Conservation (phyloP, 768 basidiomycete genomes). For the Xanthoconium stramineum region DNA sequence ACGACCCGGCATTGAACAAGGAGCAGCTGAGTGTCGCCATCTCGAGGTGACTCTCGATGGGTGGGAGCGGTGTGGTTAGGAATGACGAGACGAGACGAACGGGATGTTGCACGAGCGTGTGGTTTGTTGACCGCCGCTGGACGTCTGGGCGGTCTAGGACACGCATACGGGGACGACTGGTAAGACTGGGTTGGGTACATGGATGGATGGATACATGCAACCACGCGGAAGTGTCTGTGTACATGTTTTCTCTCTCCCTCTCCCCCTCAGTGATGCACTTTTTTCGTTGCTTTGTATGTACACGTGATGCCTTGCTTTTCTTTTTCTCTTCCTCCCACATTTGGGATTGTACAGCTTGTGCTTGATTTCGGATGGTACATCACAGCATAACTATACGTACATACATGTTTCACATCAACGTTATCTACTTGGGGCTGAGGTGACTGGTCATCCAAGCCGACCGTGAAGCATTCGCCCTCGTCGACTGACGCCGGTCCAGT, state of each 20-base stretch:
- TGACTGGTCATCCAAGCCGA: too few species aligned
- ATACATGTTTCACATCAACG: neutral
- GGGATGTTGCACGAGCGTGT: constrained; percentile 38
- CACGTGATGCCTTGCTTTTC: neutral
- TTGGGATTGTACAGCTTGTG: constrained; percentile 6
- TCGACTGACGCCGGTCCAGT: too few species aligned
- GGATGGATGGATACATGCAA: neutral
- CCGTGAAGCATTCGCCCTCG: too few species aligned
- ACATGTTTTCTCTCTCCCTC: neutral
- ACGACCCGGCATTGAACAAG: constrained; percentile 54
- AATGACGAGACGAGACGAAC: constrained; percentile 1
- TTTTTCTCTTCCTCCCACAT: neutral
- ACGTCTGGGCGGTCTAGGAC: neutral
- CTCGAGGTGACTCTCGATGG: constrained; percentile 21
- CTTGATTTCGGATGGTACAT: constrained; percentile 7
- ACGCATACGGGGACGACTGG: too few species aligned
- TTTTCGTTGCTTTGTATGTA: neutral
- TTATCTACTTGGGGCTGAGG: too few species aligned
- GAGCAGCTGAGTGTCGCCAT: constrained; percentile 37
- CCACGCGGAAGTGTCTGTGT: neutral
- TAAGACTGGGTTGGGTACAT: neutral
- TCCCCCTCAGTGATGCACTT: neutral
- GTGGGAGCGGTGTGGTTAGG: constrained; percentile 1
- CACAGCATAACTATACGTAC: too few species aligned
- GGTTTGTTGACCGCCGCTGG: constrained; percentile 30